phyloP scores from a whole-genome alignment of 768 basidiomycete species.

The Mycena haematopus region DNA sequence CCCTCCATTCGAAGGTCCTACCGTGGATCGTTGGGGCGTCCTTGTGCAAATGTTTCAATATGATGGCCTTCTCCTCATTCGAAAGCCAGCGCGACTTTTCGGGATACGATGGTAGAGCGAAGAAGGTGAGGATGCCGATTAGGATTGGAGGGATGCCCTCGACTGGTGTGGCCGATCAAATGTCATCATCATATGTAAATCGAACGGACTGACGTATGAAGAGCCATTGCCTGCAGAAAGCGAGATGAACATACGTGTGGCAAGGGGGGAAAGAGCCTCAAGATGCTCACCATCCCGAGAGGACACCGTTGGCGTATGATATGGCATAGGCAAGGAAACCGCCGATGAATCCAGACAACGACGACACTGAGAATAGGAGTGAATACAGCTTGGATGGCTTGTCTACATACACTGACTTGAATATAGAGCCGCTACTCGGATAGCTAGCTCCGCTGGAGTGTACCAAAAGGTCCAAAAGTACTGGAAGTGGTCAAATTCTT shows the following conservation, averaged over 20 bases:
- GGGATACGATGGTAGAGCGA: conserved; percentile 48
- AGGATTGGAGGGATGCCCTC: conserved; percentile 32
- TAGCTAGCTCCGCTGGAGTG: conserved; percentile 32
- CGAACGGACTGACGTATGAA: conserved; percentile 36
- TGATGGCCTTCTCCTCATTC: conserved; percentile 40
- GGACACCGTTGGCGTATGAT: conserved; percentile 29
- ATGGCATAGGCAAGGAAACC: conserved; percentile 33
- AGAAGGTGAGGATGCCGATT: conserved; percentile 31
- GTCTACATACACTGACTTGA: conserved; percentile 26
- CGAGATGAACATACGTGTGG: background rate
- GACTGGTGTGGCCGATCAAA: background rate
- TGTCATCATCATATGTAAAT: background rate
- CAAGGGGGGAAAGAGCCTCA: too few species aligned
- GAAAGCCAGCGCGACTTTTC: conserved; percentile 47
- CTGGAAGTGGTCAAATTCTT: background rate
- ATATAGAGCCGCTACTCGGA: conserved; percentile 32
- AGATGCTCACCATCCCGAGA: conserved; percentile 29
- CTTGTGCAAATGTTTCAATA: conserved; percentile 37
- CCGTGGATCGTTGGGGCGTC: conserved; percentile 27
- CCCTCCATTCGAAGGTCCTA: conserved; percentile 25
- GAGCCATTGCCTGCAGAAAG: conserved; percentile 28
- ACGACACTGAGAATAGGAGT: conserved; percentile 7
- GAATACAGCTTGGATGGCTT: background rate
- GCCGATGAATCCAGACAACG: conserved; percentile 30
- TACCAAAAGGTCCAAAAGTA: conserved; percentile 34